Evolutionary conservation across 139 green algal species (phyloP), one percentile per base, ranked within the genome.

Genomic region (Spirogloea muscicola): DNA sequence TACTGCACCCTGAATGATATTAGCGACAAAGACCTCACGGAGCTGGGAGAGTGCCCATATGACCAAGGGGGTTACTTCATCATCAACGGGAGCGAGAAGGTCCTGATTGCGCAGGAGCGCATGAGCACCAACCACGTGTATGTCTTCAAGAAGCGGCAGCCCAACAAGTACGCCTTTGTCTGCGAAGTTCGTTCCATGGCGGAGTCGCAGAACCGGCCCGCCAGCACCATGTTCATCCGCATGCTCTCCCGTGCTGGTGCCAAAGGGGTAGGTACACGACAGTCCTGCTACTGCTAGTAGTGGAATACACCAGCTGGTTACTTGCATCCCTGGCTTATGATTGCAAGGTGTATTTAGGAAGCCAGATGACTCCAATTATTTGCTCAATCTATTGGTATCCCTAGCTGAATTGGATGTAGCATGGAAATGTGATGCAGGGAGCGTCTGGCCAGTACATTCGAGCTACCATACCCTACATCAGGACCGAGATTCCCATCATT

Each of bases 61-160:
- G 94, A 99, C 84, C 85, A 93, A 38, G 94, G 94, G 38, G 95
- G 95, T 36, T 99, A 99, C 87, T 99, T 99, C 76, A 84, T 98
- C 29, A 94, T 98, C 71, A 99, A 99, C 72, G 95, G 95, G 65
- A 91, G 77, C 39, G 95, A 99, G 83, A 99, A 99, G 87, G 95
- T 98, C 58, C 87, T 99, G 2, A 98, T 99, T 51, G 94, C 94
- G 61, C 92, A 97, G 85, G 94, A 99, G 88, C 87, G 91, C 58
- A 97, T 99, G 90, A 90, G 88, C 52, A 94, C 91, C 84, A 99
- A 99, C 87, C 90, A 96, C 66, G 93, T 98, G 55, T 98, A 96
- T 72, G 90, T 96, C 5, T 99, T 98, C 83, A 88, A 89, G 76
- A 98, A 98, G 88, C 90, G 73, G 59, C 88, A 95, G 88, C 89